A percentile compares a stretch with the other conserved stretches of the same genome.
Evolutionary conservation across 2,329 filamentous ascomycete species (phyloP).

Genomic region (Tricladium varicosporioides): DNA sequence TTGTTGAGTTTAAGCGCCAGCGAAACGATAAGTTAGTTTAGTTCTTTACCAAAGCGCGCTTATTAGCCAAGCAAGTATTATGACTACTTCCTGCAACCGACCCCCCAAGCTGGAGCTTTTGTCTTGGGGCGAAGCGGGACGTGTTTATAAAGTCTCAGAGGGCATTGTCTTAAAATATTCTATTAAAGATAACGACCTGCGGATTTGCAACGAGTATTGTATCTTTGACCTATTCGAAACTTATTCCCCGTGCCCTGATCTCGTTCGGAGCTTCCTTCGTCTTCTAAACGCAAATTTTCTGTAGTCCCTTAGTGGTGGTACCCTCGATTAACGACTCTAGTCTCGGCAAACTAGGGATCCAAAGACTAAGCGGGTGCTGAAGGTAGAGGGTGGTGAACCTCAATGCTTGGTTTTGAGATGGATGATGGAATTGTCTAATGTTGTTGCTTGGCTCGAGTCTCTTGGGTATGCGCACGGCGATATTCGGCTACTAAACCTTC

Average conservation of each 20-base stretch:
- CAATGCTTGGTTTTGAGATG: background rate
- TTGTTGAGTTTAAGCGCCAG: background rate
- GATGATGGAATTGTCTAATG: background rate
- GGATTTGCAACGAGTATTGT: background rate
- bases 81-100: background rate
- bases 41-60: background rate
- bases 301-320: background rate
- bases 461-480: background rate
- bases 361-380: background rate
- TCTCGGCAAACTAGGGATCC: background rate
- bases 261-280: background rate
- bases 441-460: conserved; percentile 1
- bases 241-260: background rate
- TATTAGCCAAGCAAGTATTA: background rate
- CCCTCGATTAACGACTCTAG: background rate
- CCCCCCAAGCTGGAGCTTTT: background rate
- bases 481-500: background rate
- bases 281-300: background rate
- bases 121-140: background rate
- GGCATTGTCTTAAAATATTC: background rate
- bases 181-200: background rate
- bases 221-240: background rate
- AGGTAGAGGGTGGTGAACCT: background rate
- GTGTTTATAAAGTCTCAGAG: background rate
- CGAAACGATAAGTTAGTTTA: background rate